Base-by-base conservation (phyloP, 2,329 filamentous ascomycete species). In the Penicillium sp. region DNA sequence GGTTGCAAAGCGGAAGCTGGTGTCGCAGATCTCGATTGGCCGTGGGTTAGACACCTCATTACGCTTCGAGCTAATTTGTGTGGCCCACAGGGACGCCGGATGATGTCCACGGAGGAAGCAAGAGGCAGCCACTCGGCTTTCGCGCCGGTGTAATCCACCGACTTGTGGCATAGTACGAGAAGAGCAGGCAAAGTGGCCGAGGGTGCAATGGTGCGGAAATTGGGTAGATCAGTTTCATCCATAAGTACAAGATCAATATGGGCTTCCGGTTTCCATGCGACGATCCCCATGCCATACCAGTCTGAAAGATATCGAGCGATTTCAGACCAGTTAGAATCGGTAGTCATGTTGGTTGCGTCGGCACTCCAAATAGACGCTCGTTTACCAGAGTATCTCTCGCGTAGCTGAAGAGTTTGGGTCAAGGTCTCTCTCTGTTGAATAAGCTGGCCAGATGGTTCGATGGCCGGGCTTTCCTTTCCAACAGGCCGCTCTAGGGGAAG, bases 11-110 rank as follows among this genome's bases (percentile, higher is more conserved):
- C 62, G 29, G 42, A 67, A 47, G 27, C 46, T 15, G 60, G 62
- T 12, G 62, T 59, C 13, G 56, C 53, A 3, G 50, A 56, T 8
- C 51, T 51, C 10, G 54, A 57, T 35, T 58, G 57, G 4, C 56
- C 59, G n/a, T 65, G 60, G 38, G 66, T 62, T 19, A 75, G 51
- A 41, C 70, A 72, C 50, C 65, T 71, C 31, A 70, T 58, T 15
- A 77, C 64, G 29, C 70, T 72, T 35, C 71, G 74, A 4, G 75
- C 75, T 46, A 78, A 60, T 47, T 77, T 78, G 52, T 77, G 73
- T 8, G 75, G 75, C 1, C 75, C 76, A 50, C 72, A 76, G 4
- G 76, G 76, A 19, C 73, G 73, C 19, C 71, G 70, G 29, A 77
- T 71, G 25, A 77, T 72, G 50, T 77, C 71, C 10, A 77, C 70